These are phyloP conservation scores for Malbranchea zuffiana DNA, from an alignment of 2,329 filamentous ascomycete species.

Conservation along the genomic window DNA sequence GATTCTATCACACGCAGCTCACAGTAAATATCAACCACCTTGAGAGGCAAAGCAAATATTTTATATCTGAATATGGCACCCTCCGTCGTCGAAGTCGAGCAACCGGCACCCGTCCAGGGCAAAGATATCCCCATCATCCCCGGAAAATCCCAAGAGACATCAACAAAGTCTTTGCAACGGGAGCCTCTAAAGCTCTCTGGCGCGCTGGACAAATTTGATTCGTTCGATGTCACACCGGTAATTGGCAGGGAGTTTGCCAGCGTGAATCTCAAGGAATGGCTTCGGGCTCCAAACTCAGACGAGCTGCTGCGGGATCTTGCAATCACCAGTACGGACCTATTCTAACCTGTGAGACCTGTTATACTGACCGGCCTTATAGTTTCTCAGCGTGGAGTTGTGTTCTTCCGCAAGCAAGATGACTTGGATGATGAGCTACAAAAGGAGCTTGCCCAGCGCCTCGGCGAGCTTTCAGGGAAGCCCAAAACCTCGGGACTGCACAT, in stretches of 20 bases:
- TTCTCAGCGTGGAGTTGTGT: slow-evolving; percentile 44
- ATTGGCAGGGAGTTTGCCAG: slow-evolving; percentile 41
- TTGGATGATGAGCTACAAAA: slow-evolving; percentile 44
- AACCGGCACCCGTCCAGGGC: slow-evolving; percentile 8
- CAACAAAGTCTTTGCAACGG: no score
- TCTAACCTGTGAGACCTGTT: no score
- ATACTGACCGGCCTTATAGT: slow-evolving; percentile 34
- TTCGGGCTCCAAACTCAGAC: slow-evolving; percentile 27
- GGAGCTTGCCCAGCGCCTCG: slow-evolving; percentile 40
- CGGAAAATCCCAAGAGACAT: slow-evolving; percentile 14
- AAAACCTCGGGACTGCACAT: slow-evolving; percentile 37
- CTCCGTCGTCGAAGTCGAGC: slow-evolving; percentile 16
- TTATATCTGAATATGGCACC: slow-evolving; percentile 22
- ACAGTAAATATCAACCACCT: no score
- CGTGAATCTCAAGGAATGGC: slow-evolving; percentile 41
- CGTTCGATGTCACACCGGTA: slow-evolving; percentile 41
- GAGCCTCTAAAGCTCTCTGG: slow-evolving; percentile 32
- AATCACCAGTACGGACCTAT: slow-evolving; percentile 21
- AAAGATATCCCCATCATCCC: not conserved
- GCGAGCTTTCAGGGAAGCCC: slow-evolving; percentile 39
- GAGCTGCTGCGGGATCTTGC: slow-evolving; percentile 28
- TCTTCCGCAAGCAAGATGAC: slow-evolving; percentile 43
- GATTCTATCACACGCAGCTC: no score
- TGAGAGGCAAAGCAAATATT: no score
- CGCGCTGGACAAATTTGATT: slow-evolving; percentile 34